Conservation (phyloP, 257 asterid genomes). For the Salvia rosmarinus region DNA sequence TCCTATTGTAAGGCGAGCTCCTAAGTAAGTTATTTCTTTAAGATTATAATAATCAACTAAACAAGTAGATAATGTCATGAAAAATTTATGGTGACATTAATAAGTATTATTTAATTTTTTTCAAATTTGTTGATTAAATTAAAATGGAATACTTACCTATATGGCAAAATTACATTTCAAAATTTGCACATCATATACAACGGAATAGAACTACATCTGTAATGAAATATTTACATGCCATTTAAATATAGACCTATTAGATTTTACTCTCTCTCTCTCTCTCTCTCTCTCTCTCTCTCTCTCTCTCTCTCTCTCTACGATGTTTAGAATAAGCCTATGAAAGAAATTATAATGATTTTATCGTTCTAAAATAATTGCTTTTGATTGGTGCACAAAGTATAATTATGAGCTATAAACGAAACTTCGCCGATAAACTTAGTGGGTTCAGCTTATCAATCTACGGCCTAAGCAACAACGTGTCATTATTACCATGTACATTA, state of each 20-base stretch:
- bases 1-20: no score
- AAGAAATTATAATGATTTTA: conserved; percentile 8
- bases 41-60: no score
- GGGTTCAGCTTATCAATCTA: conserved; percentile 12
- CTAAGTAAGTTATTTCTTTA: no score
- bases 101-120: not conserved
- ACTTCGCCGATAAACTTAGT: conserved; percentile 15
- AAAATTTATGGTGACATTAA: not conserved
- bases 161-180: not conserved
- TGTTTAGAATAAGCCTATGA: not conserved
- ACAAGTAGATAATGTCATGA: not conserved
- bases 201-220: no score
- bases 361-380: conserved; percentile 31
- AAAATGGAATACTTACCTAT: not conserved
- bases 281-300: no score
- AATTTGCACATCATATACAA: no score
- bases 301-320: no score
- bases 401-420: conserved; percentile 27
- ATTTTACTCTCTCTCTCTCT: no score
- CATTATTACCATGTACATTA: conserved; percentile 5
- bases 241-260: no score
- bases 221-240: no score
- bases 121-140: not conserved
- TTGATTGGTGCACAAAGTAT: conserved; percentile 40
- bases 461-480: not conserved